Base-by-base conservation (phyloP, 2,329 filamentous ascomycete species). In the Aspergillus sojae region DNA sequence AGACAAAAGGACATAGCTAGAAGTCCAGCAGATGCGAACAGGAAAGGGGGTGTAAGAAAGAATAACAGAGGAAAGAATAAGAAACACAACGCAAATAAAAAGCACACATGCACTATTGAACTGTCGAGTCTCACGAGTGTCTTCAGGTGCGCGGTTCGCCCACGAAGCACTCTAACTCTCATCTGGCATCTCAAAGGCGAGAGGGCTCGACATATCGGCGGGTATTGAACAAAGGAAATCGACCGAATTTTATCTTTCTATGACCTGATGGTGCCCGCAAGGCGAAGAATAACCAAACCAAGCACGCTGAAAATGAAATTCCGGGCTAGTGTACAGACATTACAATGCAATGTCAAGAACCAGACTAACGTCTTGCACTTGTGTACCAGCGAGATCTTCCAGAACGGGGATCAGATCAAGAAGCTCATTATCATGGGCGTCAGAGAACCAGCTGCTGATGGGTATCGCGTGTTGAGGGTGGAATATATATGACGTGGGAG, bases 401-500 rank as follows among this genome's bases (percentile, higher is more conserved):
- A 99, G 92, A 72, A 99, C 95, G 59, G 95, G 95, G 78, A 99
- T 98, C 72, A 99, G 84, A 78, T 99, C 95, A 74, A 99, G 85
- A 66, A 99, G 86, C 85, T 99, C 95, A 81, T 99, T 99, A 83
- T 99, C 95, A 80, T 99, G 95, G 66, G 95, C 95, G 81, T 99
- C 95, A 70, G 94, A 97, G 83, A 99, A 99, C 95, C 95, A 99
- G 85, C 94, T 98, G 86, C 94, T 97, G 82, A 99, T 99, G 30
- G 95, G 95, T 57, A 99, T 94, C 65, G 95, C 95, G 78, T 99
- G 95, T 82, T 99, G 94, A 28, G 95, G 95, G 77, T 99, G 95
- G 86, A 99, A 99, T 74, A 99, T 98, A 83, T 99, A 99, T 14
- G 94, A 98, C 5, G 95, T 99, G 2, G 95, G 95, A 54, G 95